Evolutionary conservation across 352 stramenopile genomes (phyloP), one percentile per base, ranked within the genome.

Genomic region (Phytopythium delawarense): DNA sequence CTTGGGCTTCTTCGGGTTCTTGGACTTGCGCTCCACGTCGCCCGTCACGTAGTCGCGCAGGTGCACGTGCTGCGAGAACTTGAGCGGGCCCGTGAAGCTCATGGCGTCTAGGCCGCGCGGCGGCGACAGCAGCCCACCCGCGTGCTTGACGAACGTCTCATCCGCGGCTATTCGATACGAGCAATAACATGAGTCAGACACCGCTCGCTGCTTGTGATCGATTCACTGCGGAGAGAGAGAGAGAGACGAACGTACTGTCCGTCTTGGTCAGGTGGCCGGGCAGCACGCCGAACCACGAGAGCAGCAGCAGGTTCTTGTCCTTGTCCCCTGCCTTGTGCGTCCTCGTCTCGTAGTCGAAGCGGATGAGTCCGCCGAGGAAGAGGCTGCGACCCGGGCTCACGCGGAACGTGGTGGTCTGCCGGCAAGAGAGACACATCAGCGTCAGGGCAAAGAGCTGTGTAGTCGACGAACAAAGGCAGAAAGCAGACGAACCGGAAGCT

Each of bases 201-300:
- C 7, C n/a, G 25, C n/a, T 30, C 44, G 5, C 13, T n/a, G 18
- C 45, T 30, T 21, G n/a, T 9, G 45, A 64, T 13, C 28, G 12
- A 32, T 28, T n/a, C 15, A 30, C 28, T 68, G 28, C 28, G 28
- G 28, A 32, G 28, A 32, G 53, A 40, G 25, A 18, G 4, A 20
- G 8, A 39, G 8, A 58, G n/a, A 53, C 32, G 25, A 37, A 75
- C 82, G 59, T 84, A 94, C 86, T 78, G 32, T 79, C 79, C 56
- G 84, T 95, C 46, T 86, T 95, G 35, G 80, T 88, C 35, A 91
- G 71, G 58, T 95, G 86, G 5, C 86, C 82, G n/a, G 86, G 86
- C 20, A 95, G 58, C 34, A 95, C 82, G n/a, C 86, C 86, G 55
- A 91, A 89, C 84, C 84, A 95, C 40, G 84, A 81, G 59, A 95